Base-by-base conservation (phyloP, 1,139 yeast genomes). In the Yamadazyma diddensiae region DNA sequence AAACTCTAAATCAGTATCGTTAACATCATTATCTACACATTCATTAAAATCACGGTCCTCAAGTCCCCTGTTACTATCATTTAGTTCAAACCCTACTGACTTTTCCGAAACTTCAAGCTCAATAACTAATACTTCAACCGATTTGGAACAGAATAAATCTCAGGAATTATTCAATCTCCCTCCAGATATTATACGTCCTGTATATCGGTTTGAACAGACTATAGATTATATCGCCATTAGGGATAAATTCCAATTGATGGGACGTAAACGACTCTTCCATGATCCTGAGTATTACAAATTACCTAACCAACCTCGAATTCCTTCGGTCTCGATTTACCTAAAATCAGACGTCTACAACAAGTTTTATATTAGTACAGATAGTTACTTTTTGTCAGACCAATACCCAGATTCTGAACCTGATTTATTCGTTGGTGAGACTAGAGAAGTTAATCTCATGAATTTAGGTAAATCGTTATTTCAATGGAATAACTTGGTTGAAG, bases 381-480 rank as follows among this genome's bases (percentile, higher is more conserved):
- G 43, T 25, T 41, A 38, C 21, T 36, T 45, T 20, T 29, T 43
- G 16, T 41, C 42, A 10, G 33, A 31, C 13, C 35, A 35, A 6
- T 46, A 42, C 3, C 26, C 41, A 15, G 36, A 39, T 27, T 30
- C 43, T 37, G 27, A 45, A 37, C 28, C 29, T 15, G 45, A 39
- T 30, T 29, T 37, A 35, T 34, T 44, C 38, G 25, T 39, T 15
- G 34, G 31, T 19, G 18, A 23, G 5, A 21, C 27, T 10, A 15
- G 28, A 6, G 29, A 16, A 20, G 22, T 35, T 14, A 35, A 41
- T 35, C 36, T 20, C 50, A 36, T 52, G 7, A 59, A 73, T 38
- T 61, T 80, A 19, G 90, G 88, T 6, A 69, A 77, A 37, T 66
- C 84, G n/a, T 52, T 83, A 34, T 76, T 77, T 41, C 92, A 83